Conservation (phyloP, 805 yeast genomes). For the Kregervanrija fluxuum region DNA sequence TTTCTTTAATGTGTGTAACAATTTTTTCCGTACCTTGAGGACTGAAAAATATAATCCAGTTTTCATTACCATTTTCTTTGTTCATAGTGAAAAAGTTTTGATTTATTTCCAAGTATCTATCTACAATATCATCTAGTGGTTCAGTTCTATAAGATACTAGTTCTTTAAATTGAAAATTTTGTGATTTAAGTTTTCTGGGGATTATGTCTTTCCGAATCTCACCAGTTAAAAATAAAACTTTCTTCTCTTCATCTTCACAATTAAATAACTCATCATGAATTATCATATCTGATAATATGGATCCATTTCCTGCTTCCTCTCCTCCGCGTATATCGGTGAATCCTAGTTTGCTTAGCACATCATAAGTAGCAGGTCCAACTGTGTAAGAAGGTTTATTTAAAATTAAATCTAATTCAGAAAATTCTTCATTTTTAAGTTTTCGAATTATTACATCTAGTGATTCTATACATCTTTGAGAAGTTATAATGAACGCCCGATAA, state of each 20-base stretch:
- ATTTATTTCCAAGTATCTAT: constrained; percentile 26
- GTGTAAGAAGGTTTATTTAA: constrained; percentile 57
- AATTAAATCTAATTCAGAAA: constrained; percentile 24
- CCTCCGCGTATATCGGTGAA: constrained; percentile 70
- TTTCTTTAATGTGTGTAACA: constrained; percentile 31
- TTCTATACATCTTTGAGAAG: constrained; percentile 91
- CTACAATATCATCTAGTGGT: constrained; percentile 38
- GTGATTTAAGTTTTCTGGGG: constrained; percentile 47
- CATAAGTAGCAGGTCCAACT: constrained; percentile 85
- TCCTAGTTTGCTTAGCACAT: constrained; percentile 51
- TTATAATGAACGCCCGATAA: constrained; percentile 57
- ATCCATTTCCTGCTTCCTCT: constrained; percentile 72
- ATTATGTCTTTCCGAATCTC: constrained; percentile 75
- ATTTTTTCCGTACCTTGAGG: constrained; percentile 79
- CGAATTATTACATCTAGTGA: constrained; percentile 46
- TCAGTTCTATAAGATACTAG: constrained; percentile 64
- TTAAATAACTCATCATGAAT: constrained; percentile 27
- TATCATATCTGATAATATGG: constrained; percentile 57
- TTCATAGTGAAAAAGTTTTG: neutral
- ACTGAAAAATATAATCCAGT: constrained; percentile 84
- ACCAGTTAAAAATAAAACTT: constrained; percentile 74
- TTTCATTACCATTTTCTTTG: constrained; percentile 10
- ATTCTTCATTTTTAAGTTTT: constrained; percentile 13
- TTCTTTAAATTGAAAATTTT: constrained; percentile 46
- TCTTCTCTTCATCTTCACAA: constrained; percentile 15